Base-by-base conservation (phyloP, 352 stramenopile species). In the Phytophthora hybrid region DNA sequence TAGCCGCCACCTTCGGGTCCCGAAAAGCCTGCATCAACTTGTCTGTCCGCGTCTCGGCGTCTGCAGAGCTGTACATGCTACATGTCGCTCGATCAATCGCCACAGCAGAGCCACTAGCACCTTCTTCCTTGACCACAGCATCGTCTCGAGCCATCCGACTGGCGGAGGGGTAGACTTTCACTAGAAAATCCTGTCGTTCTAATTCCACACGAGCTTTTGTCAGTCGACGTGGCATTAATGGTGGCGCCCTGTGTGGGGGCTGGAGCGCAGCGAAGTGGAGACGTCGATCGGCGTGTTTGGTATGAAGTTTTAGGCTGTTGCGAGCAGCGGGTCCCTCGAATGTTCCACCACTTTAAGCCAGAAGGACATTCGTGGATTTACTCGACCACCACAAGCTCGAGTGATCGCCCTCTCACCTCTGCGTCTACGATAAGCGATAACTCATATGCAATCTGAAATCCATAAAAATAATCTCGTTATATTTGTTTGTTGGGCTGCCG, bases 11-110 rank as follows among this genome's bases (percentile, higher is more conserved):
- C 0, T 64, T 6, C 0, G 77, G 75, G 46, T 91, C 81, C 16
- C 44, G 37, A 31, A 93, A 90, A 16, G 82, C 82, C 21, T 81
- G 57, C 83, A 90, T 90, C 54, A 91, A 66, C 9, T 91, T 82
- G 5, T 70, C 5, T 0, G 80, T 82, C 31, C 83, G 83, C 0
- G 70, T 75, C 31, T 78, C 70, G 4, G 82, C 77, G 21, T 87
- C 81, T 0, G 82, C 82, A 46, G 84, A 90, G 55, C 78, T 87
- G 69, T 90, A 90, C 7, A 21, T 29, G 29, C 60, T 73, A 63
- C 71, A 78, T 18, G 67, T 31, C 10, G 41, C 53, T 14, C 56
- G 67, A 18, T 75, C 62, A 29, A 26, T 19, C 16, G 34, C 44
- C 49, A 57, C 37, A 1, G 49, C 46, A 16, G 18, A 44, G 11